These are phyloP conservation scores for Tritrichomonas foetus DNA, from an alignment of 208 protist species.

Conservation along the genomic window DNA sequence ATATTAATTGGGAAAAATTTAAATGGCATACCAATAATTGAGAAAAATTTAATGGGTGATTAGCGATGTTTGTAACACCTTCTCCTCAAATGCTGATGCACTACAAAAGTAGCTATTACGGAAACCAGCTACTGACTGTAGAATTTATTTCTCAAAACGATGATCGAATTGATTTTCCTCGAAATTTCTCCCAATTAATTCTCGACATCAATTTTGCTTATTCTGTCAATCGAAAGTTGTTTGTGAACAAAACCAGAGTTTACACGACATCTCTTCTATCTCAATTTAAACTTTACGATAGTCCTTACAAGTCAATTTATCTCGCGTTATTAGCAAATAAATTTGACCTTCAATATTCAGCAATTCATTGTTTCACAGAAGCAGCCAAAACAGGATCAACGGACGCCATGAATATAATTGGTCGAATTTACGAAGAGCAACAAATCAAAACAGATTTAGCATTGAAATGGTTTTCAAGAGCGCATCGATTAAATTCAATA, in stretches of 20 bases:
- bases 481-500: not conserved
- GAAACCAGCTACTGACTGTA: not conserved
- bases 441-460: not conserved
- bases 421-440: not conserved
- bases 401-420: slow-evolving; percentile 5
- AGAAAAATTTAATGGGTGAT: too few species aligned
- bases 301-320: not conserved
- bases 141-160: not conserved
- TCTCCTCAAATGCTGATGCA: not conserved
- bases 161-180: not conserved
- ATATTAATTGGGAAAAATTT: too few species aligned
- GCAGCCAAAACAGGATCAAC: not conserved
- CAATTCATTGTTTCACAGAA: not conserved
- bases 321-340: not conserved
- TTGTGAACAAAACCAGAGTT: not conserved
- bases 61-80: not conserved
- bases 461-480: not conserved
- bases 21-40: too few species aligned
- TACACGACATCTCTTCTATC: not conserved
- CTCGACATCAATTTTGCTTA: not conserved
- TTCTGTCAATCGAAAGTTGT: not conserved
- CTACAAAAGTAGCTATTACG: not conserved
- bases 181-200: not conserved
- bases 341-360: not conserved
- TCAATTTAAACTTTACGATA: not conserved